Evolutionary conservation across 2,329 filamentous ascomycete genomes (phyloP).

Genomic region (Clonostachys byssicola): DNA sequence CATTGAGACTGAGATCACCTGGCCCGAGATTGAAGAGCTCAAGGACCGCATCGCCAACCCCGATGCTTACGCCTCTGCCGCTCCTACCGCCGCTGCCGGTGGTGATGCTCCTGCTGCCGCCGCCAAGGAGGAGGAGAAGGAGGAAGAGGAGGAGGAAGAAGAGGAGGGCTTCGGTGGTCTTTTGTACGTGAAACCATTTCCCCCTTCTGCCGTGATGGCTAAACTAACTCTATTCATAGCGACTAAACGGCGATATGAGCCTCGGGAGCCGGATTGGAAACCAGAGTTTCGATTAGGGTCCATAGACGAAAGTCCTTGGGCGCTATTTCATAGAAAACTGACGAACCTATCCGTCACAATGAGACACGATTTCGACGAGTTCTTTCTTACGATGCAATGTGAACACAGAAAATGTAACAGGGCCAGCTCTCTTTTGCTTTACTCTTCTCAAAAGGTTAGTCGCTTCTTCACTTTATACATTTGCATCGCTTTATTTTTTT

Average conservation of each 20-base stretch:
- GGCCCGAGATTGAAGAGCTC: constrained; percentile 94
- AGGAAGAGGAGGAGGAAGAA: constrained; percentile 64
- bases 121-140: constrained; percentile 60
- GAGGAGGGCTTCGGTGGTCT: constrained; percentile 65
- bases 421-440: too few species aligned
- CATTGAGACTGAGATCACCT: constrained; percentile 84
- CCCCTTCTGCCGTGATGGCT: neutral
- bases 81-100: constrained; percentile 62
- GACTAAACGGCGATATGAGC: constrained; percentile 43
- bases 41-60: constrained; percentile 99
- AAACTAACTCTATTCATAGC: constrained; percentile 37
- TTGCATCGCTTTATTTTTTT: constrained; percentile 15
- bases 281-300: constrained; percentile 37
- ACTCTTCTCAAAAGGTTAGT: constrained; percentile 38
- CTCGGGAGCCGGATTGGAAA: constrained; percentile 32
- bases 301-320: constrained; percentile 33
- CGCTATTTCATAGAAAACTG: constrained; percentile 42
- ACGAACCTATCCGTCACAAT: constrained; percentile 27
- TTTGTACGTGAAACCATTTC: constrained; percentile 47
- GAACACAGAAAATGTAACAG: constrained; percentile 3
- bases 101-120: constrained; percentile 45
- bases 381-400: neutral
- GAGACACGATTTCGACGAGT: constrained; percentile 12
- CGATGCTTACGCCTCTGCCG: constrained; percentile 85
- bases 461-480: constrained; percentile 6